Percentiles rank a stretch among this genome's conserved stretches.
Evolutionary conservation across 371 early-diverging fungal genomes (phyloP).

Genomic region (Lichtheimia ramosa): DNA sequence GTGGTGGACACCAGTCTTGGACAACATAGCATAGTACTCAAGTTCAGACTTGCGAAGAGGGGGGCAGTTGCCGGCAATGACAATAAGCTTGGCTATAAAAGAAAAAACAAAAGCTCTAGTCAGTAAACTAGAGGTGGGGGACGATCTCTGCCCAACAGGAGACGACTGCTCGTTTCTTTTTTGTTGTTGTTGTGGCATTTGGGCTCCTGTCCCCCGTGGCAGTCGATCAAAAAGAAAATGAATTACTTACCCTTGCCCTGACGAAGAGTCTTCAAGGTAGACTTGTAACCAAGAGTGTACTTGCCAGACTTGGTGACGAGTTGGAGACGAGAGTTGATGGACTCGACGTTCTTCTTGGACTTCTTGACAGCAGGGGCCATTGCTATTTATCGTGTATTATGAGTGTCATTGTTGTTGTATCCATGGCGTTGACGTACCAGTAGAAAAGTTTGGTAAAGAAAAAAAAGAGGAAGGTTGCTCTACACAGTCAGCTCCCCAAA

Average conservation of each 20-base stretch:
- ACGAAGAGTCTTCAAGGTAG: slow-evolving; percentile 95
- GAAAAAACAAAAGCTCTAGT: slow-evolving; percentile 12
- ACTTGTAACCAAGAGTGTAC: slow-evolving; percentile 97
- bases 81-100: slow-evolving; percentile 91
- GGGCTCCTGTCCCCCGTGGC: slow-evolving; percentile 40
- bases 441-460: no score
- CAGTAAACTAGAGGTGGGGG: slow-evolving; percentile 23
- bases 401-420: no score
- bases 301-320: slow-evolving; percentile 99
- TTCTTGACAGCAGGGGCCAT: slow-evolving; percentile 60
- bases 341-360: slow-evolving; percentile 82
- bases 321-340: slow-evolving; percentile 97
- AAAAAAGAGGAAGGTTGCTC: no score
- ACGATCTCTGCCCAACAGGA: slow-evolving; percentile 39
- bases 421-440: no score
- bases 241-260: slow-evolving; percentile 88
- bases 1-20: slow-evolving; percentile 99
- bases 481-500: no score
- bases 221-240: neutral
- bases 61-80: slow-evolving; percentile 98
- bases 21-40: slow-evolving; percentile 99
- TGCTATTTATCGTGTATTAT: slow-evolving; percentile 2
- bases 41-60: slow-evolving; percentile 99
- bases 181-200: neutral
- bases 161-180: slow-evolving; percentile 11